Evolutionary conservation across 768 basidiomycete genomes (phyloP).

Genomic region (Solioccasus polychromus): DNA sequence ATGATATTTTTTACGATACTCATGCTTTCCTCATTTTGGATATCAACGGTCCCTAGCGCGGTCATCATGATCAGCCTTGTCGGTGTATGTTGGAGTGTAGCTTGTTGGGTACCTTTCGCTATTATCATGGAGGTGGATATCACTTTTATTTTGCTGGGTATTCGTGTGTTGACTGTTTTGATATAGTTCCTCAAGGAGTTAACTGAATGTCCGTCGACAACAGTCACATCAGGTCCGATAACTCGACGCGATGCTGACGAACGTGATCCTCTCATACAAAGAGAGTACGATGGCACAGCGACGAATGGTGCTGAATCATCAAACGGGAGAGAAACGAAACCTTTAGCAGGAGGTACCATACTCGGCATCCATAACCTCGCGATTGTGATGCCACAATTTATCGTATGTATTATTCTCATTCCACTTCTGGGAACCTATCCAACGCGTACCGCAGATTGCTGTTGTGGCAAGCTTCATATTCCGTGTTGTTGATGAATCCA

Average conservation of each 20-base stretch:
- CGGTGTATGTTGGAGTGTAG: slow-evolving; percentile 95
- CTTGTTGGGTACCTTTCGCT: slow-evolving; percentile 97
- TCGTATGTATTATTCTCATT: slow-evolving; percentile 50
- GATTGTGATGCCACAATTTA: slow-evolving; percentile 92
- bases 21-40: slow-evolving; percentile 84
- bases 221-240: slow-evolving; percentile 12
- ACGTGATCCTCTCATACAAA: slow-evolving; percentile 56
- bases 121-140: slow-evolving; percentile 90
- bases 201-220: slow-evolving; percentile 32
- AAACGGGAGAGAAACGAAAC: slow-evolving; percentile 32
- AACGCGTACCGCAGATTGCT: slow-evolving; percentile 58
- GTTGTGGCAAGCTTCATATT: slow-evolving; percentile 86
- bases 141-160: slow-evolving; percentile 39
- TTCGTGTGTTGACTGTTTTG: slow-evolving; percentile 1
- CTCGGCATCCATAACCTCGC: slow-evolving; percentile 95
- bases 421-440: neutral
- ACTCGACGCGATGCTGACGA: slow-evolving; percentile 35
- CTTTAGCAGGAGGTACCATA: slow-evolving; percentile 83
- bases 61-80: slow-evolving; percentile 79
- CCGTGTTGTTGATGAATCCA: slow-evolving; percentile 64
- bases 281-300: slow-evolving; percentile 44
- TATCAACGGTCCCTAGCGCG: slow-evolving; percentile 73
- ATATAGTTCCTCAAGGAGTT: slow-evolving; percentile 73
- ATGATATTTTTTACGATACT: slow-evolving; percentile 76
- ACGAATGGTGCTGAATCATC: slow-evolving; percentile 34